phyloP scores from a whole-genome alignment of 768 basidiomycete species.

The Coprinopsis marcescibilis region DNA sequence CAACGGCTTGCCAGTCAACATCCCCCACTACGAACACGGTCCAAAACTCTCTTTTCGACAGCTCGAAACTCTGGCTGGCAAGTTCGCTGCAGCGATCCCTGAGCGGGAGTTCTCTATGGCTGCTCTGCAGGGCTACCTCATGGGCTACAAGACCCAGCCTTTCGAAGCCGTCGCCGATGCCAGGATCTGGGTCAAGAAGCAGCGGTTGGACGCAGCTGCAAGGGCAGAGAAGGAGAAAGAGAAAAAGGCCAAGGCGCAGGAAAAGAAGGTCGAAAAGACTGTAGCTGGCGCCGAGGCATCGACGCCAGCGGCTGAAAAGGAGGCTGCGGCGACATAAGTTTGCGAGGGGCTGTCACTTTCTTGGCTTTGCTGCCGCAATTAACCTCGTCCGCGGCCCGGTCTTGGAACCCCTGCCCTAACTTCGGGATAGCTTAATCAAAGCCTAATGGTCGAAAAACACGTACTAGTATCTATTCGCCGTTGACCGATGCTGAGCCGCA shows the following conservation, averaged over 20 bases:
- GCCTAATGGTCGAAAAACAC: too few relatives aligned
- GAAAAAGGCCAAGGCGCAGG: constrained; percentile 19
- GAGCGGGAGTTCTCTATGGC: constrained; percentile 48
- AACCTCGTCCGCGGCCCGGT: too few relatives aligned
- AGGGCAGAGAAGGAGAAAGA: too few relatives aligned
- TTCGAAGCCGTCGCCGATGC: constrained; percentile 44
- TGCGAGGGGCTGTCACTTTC: too few relatives aligned
- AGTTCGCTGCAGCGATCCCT: constrained; percentile 50
- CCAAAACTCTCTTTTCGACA: constrained; percentile 35
- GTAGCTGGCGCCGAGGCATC: not conserved
- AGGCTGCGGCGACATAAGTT: too few relatives aligned
- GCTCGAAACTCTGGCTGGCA: constrained; percentile 41
- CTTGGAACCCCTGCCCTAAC: too few relatives aligned
- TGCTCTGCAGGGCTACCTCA: constrained; percentile 53
- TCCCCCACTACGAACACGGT: not conserved
- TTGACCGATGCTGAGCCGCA: too few relatives aligned
- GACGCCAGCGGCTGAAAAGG: too few relatives aligned
- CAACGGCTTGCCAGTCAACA: not conserved
- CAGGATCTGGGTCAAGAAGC: constrained; percentile 45
- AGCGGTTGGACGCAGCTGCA: constrained; percentile 22
- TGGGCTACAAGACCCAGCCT: constrained; percentile 61
- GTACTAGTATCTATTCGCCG: too few relatives aligned
- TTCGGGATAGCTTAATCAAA: too few relatives aligned
- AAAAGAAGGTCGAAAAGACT: constrained; percentile 4
- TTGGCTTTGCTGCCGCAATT: too few relatives aligned